These are phyloP conservation scores for Xylaria multiplex DNA, from an alignment of 2,329 filamentous ascomycete species.

Conservation along the genomic window DNA sequence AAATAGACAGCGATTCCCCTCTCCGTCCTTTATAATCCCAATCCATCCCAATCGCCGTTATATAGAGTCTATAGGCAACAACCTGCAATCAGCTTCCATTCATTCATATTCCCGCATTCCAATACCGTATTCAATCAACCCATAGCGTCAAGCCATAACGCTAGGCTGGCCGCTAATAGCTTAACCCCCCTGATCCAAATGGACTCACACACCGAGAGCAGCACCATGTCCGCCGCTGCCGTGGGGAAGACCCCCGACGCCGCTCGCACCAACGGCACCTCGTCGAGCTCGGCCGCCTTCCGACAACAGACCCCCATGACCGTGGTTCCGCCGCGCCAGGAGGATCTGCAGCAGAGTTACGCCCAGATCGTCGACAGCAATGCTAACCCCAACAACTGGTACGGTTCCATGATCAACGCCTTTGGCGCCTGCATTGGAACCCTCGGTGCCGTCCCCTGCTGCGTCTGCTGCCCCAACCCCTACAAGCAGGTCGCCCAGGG, in stretches of 20 bases:
- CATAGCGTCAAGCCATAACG: neutral
- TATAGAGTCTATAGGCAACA: neutral
- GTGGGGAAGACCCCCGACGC: slow-evolving; percentile 29
- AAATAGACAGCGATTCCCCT: slow-evolving; percentile 22
- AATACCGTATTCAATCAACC: neutral
- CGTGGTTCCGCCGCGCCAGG: slow-evolving; percentile 81
- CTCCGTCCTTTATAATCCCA: slow-evolving; percentile 6
- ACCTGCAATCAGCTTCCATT: neutral
- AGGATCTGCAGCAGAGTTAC: slow-evolving; percentile 87
- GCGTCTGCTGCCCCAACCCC: slow-evolving; percentile 90
- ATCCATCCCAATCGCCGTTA: neutral
- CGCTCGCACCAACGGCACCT: slow-evolving; percentile 27
- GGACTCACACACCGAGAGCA: slow-evolving; percentile 37
- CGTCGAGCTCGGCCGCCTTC: slow-evolving; percentile 53
- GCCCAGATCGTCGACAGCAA: slow-evolving; percentile 73
- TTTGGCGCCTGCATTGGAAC: slow-evolving; percentile 81
- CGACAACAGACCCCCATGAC: slow-evolving; percentile 66
- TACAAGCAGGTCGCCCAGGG: slow-evolving; percentile 94
- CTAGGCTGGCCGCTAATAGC: slow-evolving; percentile 30
- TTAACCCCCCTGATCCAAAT: slow-evolving; percentile 30
- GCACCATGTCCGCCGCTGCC: slow-evolving; percentile 23
- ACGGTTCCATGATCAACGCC: slow-evolving; percentile 81
- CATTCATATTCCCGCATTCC: neutral
- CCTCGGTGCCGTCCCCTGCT: slow-evolving; percentile 89
- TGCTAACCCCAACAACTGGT: slow-evolving; percentile 83